A percentile compares a stretch with the other conserved stretches of the same genome.
These are phyloP conservation scores for Salix suchowensis DNA, from an alignment of 345 rosid genomes.

Conservation along the genomic window DNA sequence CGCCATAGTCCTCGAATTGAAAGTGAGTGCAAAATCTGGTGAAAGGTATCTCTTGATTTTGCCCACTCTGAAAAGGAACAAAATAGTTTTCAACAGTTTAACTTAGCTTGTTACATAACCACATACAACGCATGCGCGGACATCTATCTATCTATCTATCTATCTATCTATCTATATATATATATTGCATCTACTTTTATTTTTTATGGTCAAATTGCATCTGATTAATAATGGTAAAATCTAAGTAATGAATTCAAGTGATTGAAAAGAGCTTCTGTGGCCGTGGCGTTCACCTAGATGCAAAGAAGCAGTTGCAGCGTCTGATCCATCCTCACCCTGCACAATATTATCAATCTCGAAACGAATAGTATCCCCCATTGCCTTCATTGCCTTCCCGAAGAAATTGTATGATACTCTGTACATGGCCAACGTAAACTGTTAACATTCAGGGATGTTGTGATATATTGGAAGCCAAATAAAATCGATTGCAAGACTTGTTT, in stretches of 20 bases:
- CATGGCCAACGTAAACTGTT: neutral
- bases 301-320: neutral
- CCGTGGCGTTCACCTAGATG: neutral
- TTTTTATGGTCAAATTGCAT: neutral
- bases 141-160: no score
- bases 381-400: neutral
- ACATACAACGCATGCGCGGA: no score
- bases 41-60: neutral
- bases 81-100: neutral
- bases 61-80: neutral
- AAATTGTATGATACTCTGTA: neutral
- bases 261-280: neutral
- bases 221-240: neutral
- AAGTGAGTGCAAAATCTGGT: neutral
- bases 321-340: neutral
- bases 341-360: neutral
- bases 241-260: neutral
- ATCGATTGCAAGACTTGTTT: no score
- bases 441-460: neutral
- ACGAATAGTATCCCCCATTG: neutral
- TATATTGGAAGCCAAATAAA: neutral
- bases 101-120: no score
- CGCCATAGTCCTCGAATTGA: neutral
- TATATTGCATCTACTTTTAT: neutral
- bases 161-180: no score